A percentile compares a stretch with the other conserved stretches of the same genome.
Conservation (phyloP, 768 basidiomycete species). For the Tricholoma saponaceum region DNA sequence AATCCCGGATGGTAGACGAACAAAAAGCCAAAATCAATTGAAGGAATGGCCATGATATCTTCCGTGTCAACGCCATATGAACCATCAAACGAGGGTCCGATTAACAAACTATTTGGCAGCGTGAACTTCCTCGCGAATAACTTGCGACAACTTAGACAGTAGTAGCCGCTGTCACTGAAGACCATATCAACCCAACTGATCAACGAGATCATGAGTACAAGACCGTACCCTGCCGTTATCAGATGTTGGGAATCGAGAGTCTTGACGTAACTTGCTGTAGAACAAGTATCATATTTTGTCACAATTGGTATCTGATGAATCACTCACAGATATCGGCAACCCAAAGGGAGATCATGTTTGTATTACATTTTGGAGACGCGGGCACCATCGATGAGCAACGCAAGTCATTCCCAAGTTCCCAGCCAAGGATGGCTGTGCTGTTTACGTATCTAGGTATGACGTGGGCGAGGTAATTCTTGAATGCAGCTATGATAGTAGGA, state of each 20-base stretch:
- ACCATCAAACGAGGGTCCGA: constrained; percentile 32
- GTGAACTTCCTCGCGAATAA: constrained; percentile 1
- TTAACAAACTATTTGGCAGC: constrained; percentile 8
- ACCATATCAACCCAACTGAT: too few species aligned
- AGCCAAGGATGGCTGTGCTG: constrained; percentile 21
- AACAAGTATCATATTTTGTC: neutral
- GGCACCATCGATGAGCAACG: constrained; percentile 18
- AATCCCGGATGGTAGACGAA: constrained; percentile 16
- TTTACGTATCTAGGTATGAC: constrained; percentile 26
- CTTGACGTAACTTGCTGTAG: constrained; percentile 21
- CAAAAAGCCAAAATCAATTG: constrained; percentile 32
- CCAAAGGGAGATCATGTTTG: constrained; percentile 26
- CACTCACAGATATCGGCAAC: constrained; percentile 21
- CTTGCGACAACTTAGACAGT: neutral
- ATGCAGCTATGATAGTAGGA: constrained; percentile 22
- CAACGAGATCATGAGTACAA: constrained; percentile 3
- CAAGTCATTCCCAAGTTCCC: constrained; percentile 25
- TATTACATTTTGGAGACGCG: constrained; percentile 20
- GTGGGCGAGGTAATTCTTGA: constrained; percentile 27
- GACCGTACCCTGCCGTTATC: constrained; percentile 29
- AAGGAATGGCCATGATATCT: constrained; percentile 29
- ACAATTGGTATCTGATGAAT: neutral
- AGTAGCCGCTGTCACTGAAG: too few species aligned
- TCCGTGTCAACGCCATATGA: constrained; percentile 32
- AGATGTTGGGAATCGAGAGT: constrained; percentile 34